Base-by-base conservation (phyloP, 768 basidiomycete species). In the Mycena rosella region DNA sequence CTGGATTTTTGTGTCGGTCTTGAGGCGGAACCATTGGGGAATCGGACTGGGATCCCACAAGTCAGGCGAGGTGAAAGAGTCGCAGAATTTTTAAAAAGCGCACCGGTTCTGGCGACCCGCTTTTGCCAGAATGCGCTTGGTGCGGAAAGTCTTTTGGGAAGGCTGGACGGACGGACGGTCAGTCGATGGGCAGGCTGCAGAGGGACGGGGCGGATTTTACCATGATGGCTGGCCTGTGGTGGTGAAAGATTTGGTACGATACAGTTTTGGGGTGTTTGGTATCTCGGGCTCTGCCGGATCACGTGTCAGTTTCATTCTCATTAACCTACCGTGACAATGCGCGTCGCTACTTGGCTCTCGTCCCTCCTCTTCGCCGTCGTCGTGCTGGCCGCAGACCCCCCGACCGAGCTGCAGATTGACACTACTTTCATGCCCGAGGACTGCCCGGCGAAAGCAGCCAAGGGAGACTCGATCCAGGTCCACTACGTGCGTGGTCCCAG, bases 21-120 rank as follows among this genome's bases (percentile, higher is more conserved):
- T 98, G 69, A 96, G 86, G 73, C 96, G 95, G 90, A 98, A 98
- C 97, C 97, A 99, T 78, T 98, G 97, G 72, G 97, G 98, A 69
- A 99, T 98, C 69, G 97, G 98, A 79, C 94, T 96, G 60, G 44
- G 32, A 38, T 18, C 15, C 10, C 5, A 1, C 8, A 11, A 11
- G 20, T 60, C 24, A 54, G 54, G 17, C 18, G 18, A 24, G n/a
- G 17, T 34, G 60, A 17, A 73, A 17, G 48, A 5, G 14, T 24
- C n/a, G 26, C 26, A 40, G 40, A 29, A n/a, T n/a, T n/a, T n/a
- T 17, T 17, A 24, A 29, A 42, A 32, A 18, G 79, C 88, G 74
- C 75, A 96, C 94, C 97, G 89, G 87, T 99, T 99, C 88, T 98
- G 96, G 77, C 95, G 91, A 68, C 86, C 81, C 68, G 95, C 95